phyloP scores from a whole-genome alignment of 345 rosid genomes.

The Eucalyptus curtisii region DNA sequence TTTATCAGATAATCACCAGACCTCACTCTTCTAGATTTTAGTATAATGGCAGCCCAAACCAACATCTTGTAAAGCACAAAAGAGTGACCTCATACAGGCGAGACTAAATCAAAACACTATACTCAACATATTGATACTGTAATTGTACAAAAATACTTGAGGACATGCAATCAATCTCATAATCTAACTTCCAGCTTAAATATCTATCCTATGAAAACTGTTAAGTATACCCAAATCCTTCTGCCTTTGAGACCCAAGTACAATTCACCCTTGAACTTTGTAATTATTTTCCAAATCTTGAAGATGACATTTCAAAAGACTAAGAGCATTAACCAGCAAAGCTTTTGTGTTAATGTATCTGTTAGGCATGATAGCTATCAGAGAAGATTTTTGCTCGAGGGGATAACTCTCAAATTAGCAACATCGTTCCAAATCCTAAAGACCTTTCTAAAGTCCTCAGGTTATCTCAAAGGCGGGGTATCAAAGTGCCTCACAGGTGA shows the following conservation, averaged over 20 bases:
- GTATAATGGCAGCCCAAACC: not conserved
- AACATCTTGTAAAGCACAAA: not conserved
- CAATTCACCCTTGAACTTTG: not conserved
- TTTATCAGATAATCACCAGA: not conserved
- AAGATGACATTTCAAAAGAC: not conserved
- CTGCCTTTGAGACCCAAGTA: not conserved
- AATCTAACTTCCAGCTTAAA: not conserved
- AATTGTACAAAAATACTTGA: not conserved
- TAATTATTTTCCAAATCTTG: not conserved
- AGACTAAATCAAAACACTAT: not conserved
- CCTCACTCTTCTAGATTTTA: not conserved
- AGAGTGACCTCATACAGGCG: not conserved
- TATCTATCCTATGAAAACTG: not conserved
- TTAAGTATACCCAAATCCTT: not conserved
- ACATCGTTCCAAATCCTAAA: not conserved
- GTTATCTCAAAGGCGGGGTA: not conserved
- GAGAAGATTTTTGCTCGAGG: not conserved
- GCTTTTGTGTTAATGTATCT: not conserved
- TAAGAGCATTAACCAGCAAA: not conserved
- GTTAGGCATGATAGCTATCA: not conserved
- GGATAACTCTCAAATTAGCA: not conserved
- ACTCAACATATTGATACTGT: not conserved
- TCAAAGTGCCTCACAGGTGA: not conserved
- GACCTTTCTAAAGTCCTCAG: not conserved
- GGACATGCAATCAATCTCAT: not conserved